Base-by-base conservation (phyloP, 1,284 basidiomycete species). In the Puccinia horiana region DNA sequence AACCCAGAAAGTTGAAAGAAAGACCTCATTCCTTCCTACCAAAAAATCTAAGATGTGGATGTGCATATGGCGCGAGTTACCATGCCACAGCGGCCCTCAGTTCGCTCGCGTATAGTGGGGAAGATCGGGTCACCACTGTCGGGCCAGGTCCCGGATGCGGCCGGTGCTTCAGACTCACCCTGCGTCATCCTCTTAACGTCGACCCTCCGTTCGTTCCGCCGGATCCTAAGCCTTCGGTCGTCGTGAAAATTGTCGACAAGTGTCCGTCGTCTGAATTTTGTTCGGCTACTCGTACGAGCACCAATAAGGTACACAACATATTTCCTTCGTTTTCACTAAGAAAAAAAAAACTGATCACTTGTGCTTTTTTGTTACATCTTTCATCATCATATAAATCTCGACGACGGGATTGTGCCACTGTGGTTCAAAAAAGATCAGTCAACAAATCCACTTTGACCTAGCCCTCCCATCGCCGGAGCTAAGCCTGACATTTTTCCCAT, bases 241-340 rank as follows among this genome's bases (percentile, higher is more conserved):
- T 80, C 44, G 77, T 81, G 3, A 81, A 81, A 29, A 63, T 81
- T 42, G 56, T 81, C 47, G 78, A 81, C 47, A 73, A 74, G 35
- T 81, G 78, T 42, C 78, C 78, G 29, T 81, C 78, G n/a, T 40
- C 54, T n/a, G 40, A 58, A 18, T 81, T 73, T 47, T 81, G 69
- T 74, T 6, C 47, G 42, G 78, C 78, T 65, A 72, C 78, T 70
- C 35, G 35, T 23, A 9, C n/a, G 23, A n/a, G n/a, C 18, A 20
- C 35, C n/a, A 81, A 81, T 44, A 73, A 61, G 32, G 78, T 81
- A 1, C 1, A 20, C 70, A 14, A 12, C 16, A 16, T 20, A 40
- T 29, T 73, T 37, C 29, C 42, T 49, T 9, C 44, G 44, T 23
- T 1, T 40, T 40, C 37, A 14, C 49, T n/a, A 20, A 44, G 6